Percentiles rank a stretch among this genome's conserved stretches.
These are phyloP conservation scores for Colletotrichum simmondsii DNA, from an alignment of 2,329 filamentous ascomycete genomes.

Conservation along the genomic window DNA sequence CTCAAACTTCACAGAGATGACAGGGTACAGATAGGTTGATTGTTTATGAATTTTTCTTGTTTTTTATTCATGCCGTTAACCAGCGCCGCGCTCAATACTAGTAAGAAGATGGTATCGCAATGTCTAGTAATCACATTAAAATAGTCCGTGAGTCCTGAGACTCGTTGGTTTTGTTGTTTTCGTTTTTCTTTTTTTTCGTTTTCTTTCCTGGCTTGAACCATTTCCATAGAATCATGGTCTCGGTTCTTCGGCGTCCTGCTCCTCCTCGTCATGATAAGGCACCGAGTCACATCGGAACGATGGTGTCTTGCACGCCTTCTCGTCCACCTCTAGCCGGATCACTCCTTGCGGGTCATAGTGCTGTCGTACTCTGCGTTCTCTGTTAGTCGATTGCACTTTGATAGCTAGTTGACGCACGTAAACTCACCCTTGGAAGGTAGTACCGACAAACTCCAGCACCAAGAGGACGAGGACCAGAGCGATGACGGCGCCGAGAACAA, in stretches of 20 bases:
- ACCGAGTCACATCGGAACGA: constrained; percentile 22
- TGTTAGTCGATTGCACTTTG: background rate
- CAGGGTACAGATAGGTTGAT: background rate
- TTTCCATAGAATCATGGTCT: background rate
- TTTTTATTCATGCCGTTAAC: background rate
- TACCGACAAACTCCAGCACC: constrained; percentile 29
- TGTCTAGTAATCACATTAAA: constrained; percentile 23
- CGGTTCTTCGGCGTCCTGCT: background rate
- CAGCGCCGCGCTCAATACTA: constrained; percentile 25
- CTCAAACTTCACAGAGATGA: background rate
- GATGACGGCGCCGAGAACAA: constrained; percentile 28
- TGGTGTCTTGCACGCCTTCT: constrained; percentile 14
- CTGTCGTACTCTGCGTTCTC: constrained; percentile 8
- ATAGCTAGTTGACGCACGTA: background rate
- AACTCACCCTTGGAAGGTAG: constrained; percentile 29
- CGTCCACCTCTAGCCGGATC: constrained; percentile 22
- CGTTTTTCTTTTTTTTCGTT: background rate
- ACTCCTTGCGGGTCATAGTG: constrained; percentile 22
- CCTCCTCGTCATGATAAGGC: background rate
- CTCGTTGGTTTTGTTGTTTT: background rate
- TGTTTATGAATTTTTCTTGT: background rate
- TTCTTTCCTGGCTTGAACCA: background rate
- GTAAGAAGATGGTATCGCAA: constrained; percentile 29
- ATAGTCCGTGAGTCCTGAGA: background rate
- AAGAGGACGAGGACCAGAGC: constrained; percentile 23